Evolutionary conservation across 805 yeast genomes (phyloP).

Genomic region (Kuraishia molischiana): DNA sequence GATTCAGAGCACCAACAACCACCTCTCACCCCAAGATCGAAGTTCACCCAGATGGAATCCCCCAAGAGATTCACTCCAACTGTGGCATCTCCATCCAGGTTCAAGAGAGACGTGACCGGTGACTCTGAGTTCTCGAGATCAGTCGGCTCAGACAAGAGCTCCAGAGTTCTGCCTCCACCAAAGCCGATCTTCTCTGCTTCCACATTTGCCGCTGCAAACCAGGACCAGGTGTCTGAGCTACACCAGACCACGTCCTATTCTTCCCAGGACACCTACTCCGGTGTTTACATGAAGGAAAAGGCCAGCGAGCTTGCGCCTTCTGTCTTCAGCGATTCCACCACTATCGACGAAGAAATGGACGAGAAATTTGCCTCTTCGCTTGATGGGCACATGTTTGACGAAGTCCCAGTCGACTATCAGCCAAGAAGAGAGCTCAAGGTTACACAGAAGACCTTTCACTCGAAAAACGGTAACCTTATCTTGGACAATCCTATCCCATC

Average conservation of each 20-base stretch:
- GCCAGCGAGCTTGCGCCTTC: not conserved
- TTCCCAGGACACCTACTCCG: conserved; percentile 1
- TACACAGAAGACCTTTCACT: conserved; percentile 53
- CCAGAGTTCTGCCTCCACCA: conserved; percentile 48
- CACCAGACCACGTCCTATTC: conserved; percentile 2
- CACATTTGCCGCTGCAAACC: conserved; percentile 50
- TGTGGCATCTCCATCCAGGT: conserved; percentile 26
- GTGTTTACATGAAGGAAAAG: not conserved
- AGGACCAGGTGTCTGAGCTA: conserved; percentile 10
- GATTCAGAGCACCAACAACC: conserved; percentile 12
- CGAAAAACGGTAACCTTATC: conserved; percentile 75
- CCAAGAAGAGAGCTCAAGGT: conserved; percentile 26
- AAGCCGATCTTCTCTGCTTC: conserved; percentile 56
- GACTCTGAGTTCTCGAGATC: conserved; percentile 26
- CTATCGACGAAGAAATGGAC: not conserved
- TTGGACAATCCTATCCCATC: conserved; percentile 93
- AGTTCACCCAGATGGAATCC: conserved; percentile 59
- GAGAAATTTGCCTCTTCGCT: conserved; percentile 3
- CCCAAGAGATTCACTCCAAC: conserved; percentile 51
- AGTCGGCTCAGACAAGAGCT: conserved; percentile 18
- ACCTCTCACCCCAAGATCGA: conserved; percentile 47
- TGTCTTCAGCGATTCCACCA: not conserved
- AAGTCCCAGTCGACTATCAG: conserved; percentile 20
- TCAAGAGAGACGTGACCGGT: conserved; percentile 26
- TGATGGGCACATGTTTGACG: conserved; percentile 21